Percentiles rank a stretch among this genome's conserved stretches.
Conservation (phyloP, 2,329 filamentous ascomycete genomes). For the Chaetomium globosum region DNA sequence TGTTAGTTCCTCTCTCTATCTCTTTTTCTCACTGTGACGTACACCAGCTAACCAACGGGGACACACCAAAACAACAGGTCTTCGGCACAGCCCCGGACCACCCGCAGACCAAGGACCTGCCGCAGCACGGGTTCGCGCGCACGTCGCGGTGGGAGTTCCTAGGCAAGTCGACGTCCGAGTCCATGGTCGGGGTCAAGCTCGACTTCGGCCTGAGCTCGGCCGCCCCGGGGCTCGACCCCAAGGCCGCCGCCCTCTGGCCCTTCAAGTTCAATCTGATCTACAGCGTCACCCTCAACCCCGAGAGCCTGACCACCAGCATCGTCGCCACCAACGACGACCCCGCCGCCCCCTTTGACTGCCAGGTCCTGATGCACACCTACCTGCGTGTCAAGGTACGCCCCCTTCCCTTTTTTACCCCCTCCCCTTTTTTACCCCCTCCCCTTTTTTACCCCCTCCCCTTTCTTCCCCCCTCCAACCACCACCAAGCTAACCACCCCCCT, state of each 20-base stretch:
- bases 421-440: too few species aligned
- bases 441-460: background rate
- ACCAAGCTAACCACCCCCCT: background rate
- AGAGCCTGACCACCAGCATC: slow-evolving; percentile 76
- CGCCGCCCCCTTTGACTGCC: slow-evolving; percentile 80
- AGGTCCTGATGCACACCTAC: slow-evolving; percentile 90
- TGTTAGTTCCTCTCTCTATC: slow-evolving; percentile 49
- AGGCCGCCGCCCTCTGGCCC: slow-evolving; percentile 74
- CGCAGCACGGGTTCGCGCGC: slow-evolving; percentile 94
- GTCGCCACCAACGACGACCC: slow-evolving; percentile 87
- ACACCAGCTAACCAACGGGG: background rate
- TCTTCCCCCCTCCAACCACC: too few species aligned
- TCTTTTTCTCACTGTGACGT: background rate
- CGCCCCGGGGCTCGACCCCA: slow-evolving; percentile 67
- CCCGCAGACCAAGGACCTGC: slow-evolving; percentile 74
- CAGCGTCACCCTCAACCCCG: slow-evolving; percentile 79
- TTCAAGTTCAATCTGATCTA: slow-evolving; percentile 89
- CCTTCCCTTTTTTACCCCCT: background rate
- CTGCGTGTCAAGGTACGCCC: slow-evolving; percentile 69
- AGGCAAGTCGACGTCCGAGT: slow-evolving; percentile 78
- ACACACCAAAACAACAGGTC: slow-evolving; percentile 54
- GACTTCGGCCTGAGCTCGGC: slow-evolving; percentile 80
- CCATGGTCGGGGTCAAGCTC: slow-evolving; percentile 69
- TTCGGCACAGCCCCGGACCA: slow-evolving; percentile 77
- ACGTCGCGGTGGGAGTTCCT: slow-evolving; percentile 91